These are phyloP conservation scores for Codiaeum variegatum DNA, from an alignment of 441 rosid species.

Conservation along the genomic window DNA sequence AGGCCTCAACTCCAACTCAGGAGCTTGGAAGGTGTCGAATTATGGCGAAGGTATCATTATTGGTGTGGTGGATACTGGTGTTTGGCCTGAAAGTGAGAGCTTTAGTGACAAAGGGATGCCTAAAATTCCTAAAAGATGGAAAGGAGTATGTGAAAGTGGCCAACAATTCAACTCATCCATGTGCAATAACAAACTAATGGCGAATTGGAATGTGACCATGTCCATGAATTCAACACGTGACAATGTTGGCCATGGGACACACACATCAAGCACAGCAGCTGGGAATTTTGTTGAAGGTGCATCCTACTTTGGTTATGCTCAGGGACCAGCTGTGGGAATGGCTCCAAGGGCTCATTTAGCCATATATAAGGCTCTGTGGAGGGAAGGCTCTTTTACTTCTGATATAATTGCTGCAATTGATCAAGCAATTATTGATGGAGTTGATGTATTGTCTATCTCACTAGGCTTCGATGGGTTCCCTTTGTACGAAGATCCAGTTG, in stretches of 20 bases:
- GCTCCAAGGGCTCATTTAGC: conserved; percentile 73
- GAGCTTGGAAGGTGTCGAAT: conserved; percentile 42
- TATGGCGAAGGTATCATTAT: conserved; percentile 51
- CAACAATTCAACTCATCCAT: conserved; percentile 48
- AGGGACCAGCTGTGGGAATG: conserved; percentile 66
- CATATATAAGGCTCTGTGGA: conserved; percentile 70
- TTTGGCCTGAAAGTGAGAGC: conserved; percentile 79
- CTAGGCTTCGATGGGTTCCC: conserved; percentile 55
- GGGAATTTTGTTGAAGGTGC: conserved; percentile 61
- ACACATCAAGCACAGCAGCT: conserved; percentile 71
- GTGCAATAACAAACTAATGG: conserved; percentile 70
- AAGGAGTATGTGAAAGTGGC: conserved; percentile 65
- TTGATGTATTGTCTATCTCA: conserved; percentile 66
- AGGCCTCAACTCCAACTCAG: conserved; percentile 43
- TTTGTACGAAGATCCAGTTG: conserved; percentile 60
- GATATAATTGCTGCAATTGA: conserved; percentile 84
- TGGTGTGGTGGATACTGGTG: conserved; percentile 74
- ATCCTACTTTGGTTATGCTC: conserved; percentile 56
- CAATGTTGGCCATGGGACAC: conserved; percentile 79
- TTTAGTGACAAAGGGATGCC: conserved; percentile 56
- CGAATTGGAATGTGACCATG: conserved; percentile 31
- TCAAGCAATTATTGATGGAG: conserved; percentile 72
- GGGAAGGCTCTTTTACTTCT: conserved; percentile 46
- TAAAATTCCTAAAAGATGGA: conserved; percentile 56
- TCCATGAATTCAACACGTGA: conserved; percentile 67